Base-by-base conservation (phyloP, 139 green algal genomes). In the Chlorella ohadii region DNA sequence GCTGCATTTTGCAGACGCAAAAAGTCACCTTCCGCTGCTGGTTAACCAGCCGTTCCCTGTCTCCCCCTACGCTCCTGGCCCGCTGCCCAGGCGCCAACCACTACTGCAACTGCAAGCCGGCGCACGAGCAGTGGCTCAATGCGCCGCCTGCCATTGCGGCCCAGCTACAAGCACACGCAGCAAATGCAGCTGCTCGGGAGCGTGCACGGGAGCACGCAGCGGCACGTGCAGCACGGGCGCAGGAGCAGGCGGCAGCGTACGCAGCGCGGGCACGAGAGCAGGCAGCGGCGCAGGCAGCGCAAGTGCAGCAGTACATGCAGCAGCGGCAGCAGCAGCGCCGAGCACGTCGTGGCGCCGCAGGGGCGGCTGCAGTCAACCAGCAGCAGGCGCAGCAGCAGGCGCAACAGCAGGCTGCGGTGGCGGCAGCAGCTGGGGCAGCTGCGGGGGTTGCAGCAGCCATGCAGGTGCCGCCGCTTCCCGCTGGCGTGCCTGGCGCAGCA, bases 81-180 rank as follows among this genome's bases (percentile, higher is more conserved):
- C 44, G 9, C 51, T 22, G 2, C 22, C 11, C n/a, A 3, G 17
- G n/a, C 9, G 28, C 44, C 44, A 39, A 12, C 2, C 55, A 77
- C 23, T 66, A 71, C 78, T 84, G 65, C 34, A 25, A 31, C 44
- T 85, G 80, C 68, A 79, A 85, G 68, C 68, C 68, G 13, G 15
- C 44, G 2, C 31, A 33, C 2, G 55, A 72, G 36, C 80, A 79
- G 68, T 85, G 80, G 80, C 55, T 68, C 12, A 23, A 25, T 4
- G 55, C 51, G 34, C 80, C 80, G 33, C 79, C 47, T 3, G 33
- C 17, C 31, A 23, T 71, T 36, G 33, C 80, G 25, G 22, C 22
- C 28, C 55, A 28, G 57, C 75, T 81, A n/a, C n/a, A n/a, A n/a
- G n/a, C n/a, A n/a, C n/a, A n/a, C n/a, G 34, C 20, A 47, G 13